Evolutionary conservation across 2,329 filamentous ascomycete species (phyloP), one percentile per base, ranked within the genome.

Genomic region (Diaporthe humulicola): DNA sequence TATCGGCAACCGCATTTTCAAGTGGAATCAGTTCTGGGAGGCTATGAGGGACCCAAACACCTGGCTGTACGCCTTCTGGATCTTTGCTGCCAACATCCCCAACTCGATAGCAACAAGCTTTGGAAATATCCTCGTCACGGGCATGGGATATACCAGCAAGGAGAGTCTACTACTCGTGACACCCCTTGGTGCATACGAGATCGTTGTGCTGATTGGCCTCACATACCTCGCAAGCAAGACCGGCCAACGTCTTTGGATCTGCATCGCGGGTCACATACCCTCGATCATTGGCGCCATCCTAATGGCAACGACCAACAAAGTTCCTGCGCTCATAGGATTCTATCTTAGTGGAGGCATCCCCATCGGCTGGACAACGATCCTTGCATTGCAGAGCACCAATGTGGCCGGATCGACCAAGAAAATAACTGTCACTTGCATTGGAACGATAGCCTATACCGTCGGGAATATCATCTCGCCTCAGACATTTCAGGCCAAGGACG

Each of bases 391-490:
- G 50, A 82, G 81, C 42, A 82, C 80, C n/a, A 83, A 84, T 54
- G 79, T 82, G 6, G 81, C 81, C 1, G 82, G 83, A 10, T 83
- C 79, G 5, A 84, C 82, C 0, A 83, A 84, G 78, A 84, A 84
- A 66, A 78, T 82, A 17, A 83, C 82, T 8, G 81, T 83, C 10
- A 79, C 79, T 12, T 79, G 78, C n/a, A 80, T 83, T 74, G 78
- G 81, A 25, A 81, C 80, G 4, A 81, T 84, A n/a, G 81, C 80
- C 2, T 84, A 85, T 71, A 82, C 81, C 0, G 79, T 85, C 14
- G 85, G 84, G 25, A 86, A 86, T 71, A 85, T 86, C 72, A 85
- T 86, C 64, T 82, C 80, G 0, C 85, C 84, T 2, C 84, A 85
- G 71, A 86, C 83, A 0, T 86, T 86, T 76, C 82, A 83, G 74